Conservation (phyloP, 257 asterid species). For the Fraxinus excelsior region DNA sequence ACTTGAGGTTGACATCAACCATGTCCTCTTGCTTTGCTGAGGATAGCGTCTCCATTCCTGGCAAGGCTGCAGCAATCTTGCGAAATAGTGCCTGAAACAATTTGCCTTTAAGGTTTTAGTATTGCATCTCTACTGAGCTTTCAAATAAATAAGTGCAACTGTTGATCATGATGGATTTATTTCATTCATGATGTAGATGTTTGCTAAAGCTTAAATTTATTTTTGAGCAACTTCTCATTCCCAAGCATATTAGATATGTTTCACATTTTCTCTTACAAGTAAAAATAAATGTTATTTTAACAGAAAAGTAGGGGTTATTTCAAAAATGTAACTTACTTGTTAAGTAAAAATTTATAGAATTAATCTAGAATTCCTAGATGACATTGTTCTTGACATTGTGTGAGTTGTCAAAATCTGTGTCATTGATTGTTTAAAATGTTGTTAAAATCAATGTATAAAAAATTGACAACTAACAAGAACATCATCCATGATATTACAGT, state of each 20-base stretch:
- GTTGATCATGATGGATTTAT: background rate
- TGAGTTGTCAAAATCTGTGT: no score
- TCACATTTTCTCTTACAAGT: background rate
- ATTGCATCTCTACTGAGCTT: background rate
- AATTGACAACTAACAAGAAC: no score
- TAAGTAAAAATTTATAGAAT: no score
- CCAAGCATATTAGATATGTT: background rate
- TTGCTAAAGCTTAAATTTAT: background rate
- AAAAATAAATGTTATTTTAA: no score
- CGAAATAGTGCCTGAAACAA: conserved; percentile 74
- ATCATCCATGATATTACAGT: no score
- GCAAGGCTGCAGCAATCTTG: conserved; percentile 94
- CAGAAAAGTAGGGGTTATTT: background rate
- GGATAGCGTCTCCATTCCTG: conserved; percentile 92
- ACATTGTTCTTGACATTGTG: no score
- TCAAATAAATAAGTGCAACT: background rate
- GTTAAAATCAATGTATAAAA: no score
- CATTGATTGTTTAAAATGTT: no score
- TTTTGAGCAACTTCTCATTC: no score
- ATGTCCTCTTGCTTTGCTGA: conserved; percentile 90
- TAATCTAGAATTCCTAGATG: no score
- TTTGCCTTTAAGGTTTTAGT: background rate
- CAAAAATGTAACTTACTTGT: background rate
- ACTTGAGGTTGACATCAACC: conserved; percentile 94
- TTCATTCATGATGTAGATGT: background rate